Percentiles rank a stretch among this genome's conserved stretches.
phyloP scores from a whole-genome alignment of 2,329 filamentous ascomycete species.

The Samsoniella hepiali region DNA sequence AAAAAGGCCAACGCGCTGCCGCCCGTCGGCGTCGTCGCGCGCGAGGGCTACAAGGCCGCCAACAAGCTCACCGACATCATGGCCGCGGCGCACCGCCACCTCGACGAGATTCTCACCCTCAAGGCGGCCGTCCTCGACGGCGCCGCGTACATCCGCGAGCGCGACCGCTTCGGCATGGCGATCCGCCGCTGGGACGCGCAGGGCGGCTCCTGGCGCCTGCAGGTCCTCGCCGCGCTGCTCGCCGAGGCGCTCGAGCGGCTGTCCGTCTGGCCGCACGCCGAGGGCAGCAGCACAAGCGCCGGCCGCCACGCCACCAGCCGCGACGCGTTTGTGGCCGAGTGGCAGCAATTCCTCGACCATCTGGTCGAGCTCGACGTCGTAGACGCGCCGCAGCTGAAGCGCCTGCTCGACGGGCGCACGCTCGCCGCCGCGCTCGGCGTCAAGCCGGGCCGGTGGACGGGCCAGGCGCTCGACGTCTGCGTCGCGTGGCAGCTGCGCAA shows the following conservation, averaged over 20 bases:
- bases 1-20: constrained; percentile 53
- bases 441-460: constrained; percentile 84
- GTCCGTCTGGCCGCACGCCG: constrained; percentile 30
- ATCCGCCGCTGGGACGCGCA: constrained; percentile 67
- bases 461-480: constrained; percentile 71
- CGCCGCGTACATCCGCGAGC: constrained; percentile 44
- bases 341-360: constrained; percentile 56
- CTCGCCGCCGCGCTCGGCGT: constrained; percentile 65
- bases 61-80: constrained; percentile 73
- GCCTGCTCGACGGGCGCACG: constrained; percentile 70
- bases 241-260: constrained; percentile 53
- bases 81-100: constrained; percentile 60
- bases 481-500: constrained; percentile 88
- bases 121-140: constrained; percentile 53
- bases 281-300: neutral
- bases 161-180: constrained; percentile 69
- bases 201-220: constrained; percentile 64
- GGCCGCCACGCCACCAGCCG: constrained; percentile 35
- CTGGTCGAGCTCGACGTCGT: constrained; percentile 53
- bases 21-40: constrained; percentile 49
- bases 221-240: constrained; percentile 65
- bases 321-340: constrained; percentile 44
- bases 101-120: constrained; percentile 58
- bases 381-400: constrained; percentile 56
- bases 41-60: constrained; percentile 75